Base-by-base conservation (phyloP, 139 green algal species). In the Picochlorum sp. region DNA sequence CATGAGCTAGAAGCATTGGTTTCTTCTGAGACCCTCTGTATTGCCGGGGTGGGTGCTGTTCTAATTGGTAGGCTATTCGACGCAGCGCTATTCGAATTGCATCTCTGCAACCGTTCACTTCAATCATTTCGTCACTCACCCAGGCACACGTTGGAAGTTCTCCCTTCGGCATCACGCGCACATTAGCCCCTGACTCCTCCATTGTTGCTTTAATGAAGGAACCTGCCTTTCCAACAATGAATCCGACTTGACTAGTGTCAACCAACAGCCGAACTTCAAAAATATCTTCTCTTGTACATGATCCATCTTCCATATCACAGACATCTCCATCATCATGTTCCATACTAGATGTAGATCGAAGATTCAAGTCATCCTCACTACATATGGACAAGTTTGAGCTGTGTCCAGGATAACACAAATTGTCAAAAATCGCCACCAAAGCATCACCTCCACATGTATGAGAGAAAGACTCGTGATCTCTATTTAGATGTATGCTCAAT, bases 91-190 rank as follows among this genome's bases (percentile, higher is more conserved):
- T 31, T 9, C 10, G 14, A 26, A 73, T 57, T 9, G 22, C 14
- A 16, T 36, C 18, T 6, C 22, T 25, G 18, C 12, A 36, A 26
- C 66, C 66, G 10, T 14, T 44, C 16, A 69, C 40, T 0, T 44
- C n/a, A 32, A 74, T 57, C 50, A 74, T 30, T 40, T 74, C 67
- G 29, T 74, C 67, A 32, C 25, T 51, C n/a, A 65, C 26, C 39
- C 67, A 65, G 1, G 59, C 67, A 64, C 59, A 69, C 26, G 50
- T 18, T 9, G 67, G 67, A 14, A 69, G 52, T n/a, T 74, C 67
- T 3, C 36, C 12, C 32, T 60, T 59, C 14, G 59, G 41, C 32
- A 69, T 50, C 3, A 74, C 33, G 13, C 43, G 39, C 20, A 74
- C 43, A 6, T 33, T 18, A 8, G 59, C 67, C 5, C 59, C 40